phyloP scores from a whole-genome alignment of 148 eudicot genomes.

The Diospyros kaki region DNA sequence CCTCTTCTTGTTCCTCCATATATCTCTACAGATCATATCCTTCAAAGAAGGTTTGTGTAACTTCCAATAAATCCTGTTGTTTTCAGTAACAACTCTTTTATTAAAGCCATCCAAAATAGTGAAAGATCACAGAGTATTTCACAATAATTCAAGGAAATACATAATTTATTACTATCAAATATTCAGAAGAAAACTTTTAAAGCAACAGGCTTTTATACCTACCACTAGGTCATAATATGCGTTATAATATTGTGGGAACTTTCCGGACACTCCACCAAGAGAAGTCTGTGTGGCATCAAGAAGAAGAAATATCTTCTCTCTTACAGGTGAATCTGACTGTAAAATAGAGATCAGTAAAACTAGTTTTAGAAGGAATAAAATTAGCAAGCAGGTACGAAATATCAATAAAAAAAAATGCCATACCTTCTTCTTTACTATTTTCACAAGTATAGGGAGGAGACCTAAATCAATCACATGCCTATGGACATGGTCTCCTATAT shows the following conservation, averaged over 20 bases:
- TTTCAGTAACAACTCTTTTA: not conserved
- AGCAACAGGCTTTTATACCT: constrained; percentile 25
- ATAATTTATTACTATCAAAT: not conserved
- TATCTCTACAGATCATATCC: no score
- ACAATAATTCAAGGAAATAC: not conserved
- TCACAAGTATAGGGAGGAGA: constrained; percentile 68
- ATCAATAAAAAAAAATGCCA: not conserved
- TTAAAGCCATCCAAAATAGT: not conserved
- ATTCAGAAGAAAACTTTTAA: not conserved
- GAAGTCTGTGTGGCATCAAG: constrained; percentile 98
- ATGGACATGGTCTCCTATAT: constrained; percentile 90
- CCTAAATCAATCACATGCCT: constrained; percentile 85
- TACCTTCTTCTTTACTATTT: constrained; percentile 97
- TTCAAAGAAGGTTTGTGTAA: not conserved
- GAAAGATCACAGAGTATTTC: not conserved
- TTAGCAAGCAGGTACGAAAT: not conserved
- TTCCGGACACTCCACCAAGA: constrained; percentile 82
- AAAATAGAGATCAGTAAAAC: constrained; percentile 16
- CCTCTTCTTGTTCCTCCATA: no score
- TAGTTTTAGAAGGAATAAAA: not conserved
- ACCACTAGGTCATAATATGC: constrained; percentile 96
- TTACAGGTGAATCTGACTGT: constrained; percentile 81
- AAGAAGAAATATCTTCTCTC: constrained; percentile 94
- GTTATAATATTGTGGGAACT: constrained; percentile 84
- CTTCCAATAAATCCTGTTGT: not conserved